Percentiles rank a stretch among this genome's conserved stretches.
These are phyloP conservation scores for Aspergillus phoenicis DNA, from an alignment of 2,329 filamentous ascomycete genomes.

Conservation along the genomic window DNA sequence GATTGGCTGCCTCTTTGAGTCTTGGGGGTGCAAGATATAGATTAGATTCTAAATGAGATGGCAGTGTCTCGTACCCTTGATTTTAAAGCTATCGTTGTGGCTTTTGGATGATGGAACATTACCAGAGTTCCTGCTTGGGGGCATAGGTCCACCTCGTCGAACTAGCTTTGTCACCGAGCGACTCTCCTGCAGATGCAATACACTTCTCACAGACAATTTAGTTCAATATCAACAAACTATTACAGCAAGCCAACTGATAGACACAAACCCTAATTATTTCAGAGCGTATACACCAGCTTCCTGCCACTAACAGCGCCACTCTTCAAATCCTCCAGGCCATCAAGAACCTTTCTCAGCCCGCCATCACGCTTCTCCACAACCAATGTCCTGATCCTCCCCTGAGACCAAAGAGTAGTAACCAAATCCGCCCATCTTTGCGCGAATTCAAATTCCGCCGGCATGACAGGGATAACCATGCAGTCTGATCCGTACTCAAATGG, in stretches of 20 bases:
- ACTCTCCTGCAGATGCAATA: too few species aligned
- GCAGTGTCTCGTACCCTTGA: too few species aligned
- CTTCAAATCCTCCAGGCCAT: not conserved
- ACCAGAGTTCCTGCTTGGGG: too few species aligned
- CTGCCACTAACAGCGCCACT: not conserved
- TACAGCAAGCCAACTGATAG: too few species aligned
- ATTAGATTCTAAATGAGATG: not conserved
- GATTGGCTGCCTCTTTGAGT: not conserved
- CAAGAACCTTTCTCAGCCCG: not conserved
- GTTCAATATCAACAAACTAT: too few species aligned
- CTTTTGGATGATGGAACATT: too few species aligned
- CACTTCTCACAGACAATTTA: too few species aligned
- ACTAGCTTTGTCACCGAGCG: too few species aligned
- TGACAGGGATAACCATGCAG: not conserved
- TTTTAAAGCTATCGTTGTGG: too few species aligned
- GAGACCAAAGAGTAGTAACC: not conserved
- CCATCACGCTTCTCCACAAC: not conserved
- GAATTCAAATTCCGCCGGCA: slow-evolving; percentile 4
- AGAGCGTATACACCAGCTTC: not conserved
- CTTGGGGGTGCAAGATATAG: not conserved
- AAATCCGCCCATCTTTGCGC: not conserved
- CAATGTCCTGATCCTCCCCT: not conserved
- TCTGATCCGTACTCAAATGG: slow-evolving; percentile 6
- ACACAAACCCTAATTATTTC: not conserved
- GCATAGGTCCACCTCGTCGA: too few species aligned